These are phyloP conservation scores for Alternaria dauci DNA, from an alignment of 2,329 filamentous ascomycete genomes.

Conservation along the genomic window DNA sequence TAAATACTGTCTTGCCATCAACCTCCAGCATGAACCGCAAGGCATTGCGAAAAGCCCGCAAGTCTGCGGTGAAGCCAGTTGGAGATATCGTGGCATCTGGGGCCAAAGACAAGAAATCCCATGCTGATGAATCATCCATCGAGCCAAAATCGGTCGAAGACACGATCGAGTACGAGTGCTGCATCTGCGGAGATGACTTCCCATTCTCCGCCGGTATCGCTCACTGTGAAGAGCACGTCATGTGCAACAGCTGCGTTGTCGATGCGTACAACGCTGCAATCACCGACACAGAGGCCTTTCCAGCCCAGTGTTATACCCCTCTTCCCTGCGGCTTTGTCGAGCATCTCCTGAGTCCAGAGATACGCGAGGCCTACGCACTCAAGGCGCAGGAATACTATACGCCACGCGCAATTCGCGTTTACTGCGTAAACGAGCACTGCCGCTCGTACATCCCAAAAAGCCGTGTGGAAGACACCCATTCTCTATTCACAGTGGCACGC, in stretches of 20 bases:
- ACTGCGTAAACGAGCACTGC: slow-evolving; percentile 10
- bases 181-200: slow-evolving; percentile 4
- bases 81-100: background rate
- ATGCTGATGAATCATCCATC: background rate
- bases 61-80: background rate
- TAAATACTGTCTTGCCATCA: background rate
- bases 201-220: background rate
- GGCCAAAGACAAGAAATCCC: background rate
- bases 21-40: background rate
- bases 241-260: slow-evolving; percentile 10
- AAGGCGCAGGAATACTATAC: slow-evolving; percentile 8
- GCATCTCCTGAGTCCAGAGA: slow-evolving; percentile 5
- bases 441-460: background rate
- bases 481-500: background rate
- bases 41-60: background rate
- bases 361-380: background rate
- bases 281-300: background rate
- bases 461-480: background rate
- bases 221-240: slow-evolving; percentile 10
- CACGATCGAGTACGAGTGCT: slow-evolving; percentile 7
- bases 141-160: background rate
- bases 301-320: slow-evolving; percentile 7
- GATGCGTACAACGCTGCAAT: slow-evolving; percentile 4
- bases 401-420: background rate
- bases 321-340: background rate